Evolutionary conservation across 768 basidiomycete species (phyloP), one percentile per base, ranked within the genome.

Genomic region (Rhodotorula sphaerocarpa): DNA sequence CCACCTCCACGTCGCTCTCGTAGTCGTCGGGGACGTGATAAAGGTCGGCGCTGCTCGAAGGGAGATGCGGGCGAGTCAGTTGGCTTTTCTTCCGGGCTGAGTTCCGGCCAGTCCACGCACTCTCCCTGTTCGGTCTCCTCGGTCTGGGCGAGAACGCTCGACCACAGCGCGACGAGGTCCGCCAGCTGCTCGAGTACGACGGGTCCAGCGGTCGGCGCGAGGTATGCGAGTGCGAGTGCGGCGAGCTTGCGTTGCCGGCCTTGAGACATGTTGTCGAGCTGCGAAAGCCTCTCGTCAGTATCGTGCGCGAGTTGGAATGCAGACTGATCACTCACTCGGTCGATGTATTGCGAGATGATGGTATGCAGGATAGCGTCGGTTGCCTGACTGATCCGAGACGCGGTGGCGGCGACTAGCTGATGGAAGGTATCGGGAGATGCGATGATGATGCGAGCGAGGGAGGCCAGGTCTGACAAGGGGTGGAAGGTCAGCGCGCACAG

Each of bases 181-280:
- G 82, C 79, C 30, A 93, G 76, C 25, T 86, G 81, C 34, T 81
- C 78, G 15, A 93, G 81, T 16, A 90, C 83, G 70, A 88, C 85
- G 0, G 80, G 79, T 27, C 82, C 81, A 18, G 82, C 87, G 0
- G 88, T 88, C 0, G 87, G 82, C 41, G 88, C 83, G 5, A 92
- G 80, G 47, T 81, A 78, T 4, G 87, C 87, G 47, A 88, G 82
- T 3, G 86, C 88, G 79, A 93, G 85, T 16, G 89, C 88, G 30
- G 82, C 77, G 59, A 93, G 78, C 76, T 93, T 93, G 60, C 90
- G 84, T 64, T 86, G 81, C 15, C 85, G 82, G 2, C 88, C 84
- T 73, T 91, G 87, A 21, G 86, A 86, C 83, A 91, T 87, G 72
- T 85, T 86, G 74, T 93, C 90, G 73, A 91, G 89, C 90, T 93